These are phyloP conservation scores for Lasiosphaeria hispida DNA, from an alignment of 495 filamentous ascomycete genomes.

Conservation along the genomic window DNA sequence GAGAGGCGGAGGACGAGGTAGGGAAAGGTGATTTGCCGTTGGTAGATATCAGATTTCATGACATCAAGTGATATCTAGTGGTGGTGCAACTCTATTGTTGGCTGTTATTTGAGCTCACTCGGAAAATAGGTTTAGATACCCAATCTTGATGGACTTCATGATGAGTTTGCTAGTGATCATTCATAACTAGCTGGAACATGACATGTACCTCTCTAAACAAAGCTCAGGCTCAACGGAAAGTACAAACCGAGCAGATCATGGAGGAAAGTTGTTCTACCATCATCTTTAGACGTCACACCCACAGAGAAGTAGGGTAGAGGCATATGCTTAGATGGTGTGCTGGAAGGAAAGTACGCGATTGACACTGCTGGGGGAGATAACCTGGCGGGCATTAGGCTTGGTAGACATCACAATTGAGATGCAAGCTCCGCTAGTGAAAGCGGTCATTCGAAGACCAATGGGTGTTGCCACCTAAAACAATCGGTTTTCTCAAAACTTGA, in stretches of 20 bases:
- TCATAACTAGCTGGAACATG: no score
- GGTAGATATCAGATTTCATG: background rate
- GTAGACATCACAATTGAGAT: no score
- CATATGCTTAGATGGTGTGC: conserved; percentile 67
- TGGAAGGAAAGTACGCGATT: conserved; percentile 1
- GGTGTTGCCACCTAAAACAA: no score
- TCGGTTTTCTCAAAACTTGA: no score
- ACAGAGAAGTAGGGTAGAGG: conserved; percentile 56
- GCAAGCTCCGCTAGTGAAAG: no score
- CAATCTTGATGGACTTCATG: no score
- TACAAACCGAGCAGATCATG: conserved; percentile 50
- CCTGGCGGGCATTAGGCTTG: background rate
- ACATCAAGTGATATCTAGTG: no score
- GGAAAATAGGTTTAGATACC: no score
- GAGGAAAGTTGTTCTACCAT: conserved; percentile 61
- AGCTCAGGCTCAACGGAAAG: conserved; percentile 40
- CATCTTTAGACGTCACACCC: conserved; percentile 73
- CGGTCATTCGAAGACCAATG: no score
- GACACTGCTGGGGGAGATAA: background rate
- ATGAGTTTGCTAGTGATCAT: no score
- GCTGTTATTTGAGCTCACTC: no score
- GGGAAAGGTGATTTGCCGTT: conserved; percentile 16
- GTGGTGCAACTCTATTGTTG: no score
- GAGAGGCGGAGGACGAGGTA: conserved; percentile 17
- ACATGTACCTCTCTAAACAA: conserved; percentile 45